phyloP scores from a whole-genome alignment of 2,329 filamentous ascomycete species.

The Huntiella bhutanensis region DNA sequence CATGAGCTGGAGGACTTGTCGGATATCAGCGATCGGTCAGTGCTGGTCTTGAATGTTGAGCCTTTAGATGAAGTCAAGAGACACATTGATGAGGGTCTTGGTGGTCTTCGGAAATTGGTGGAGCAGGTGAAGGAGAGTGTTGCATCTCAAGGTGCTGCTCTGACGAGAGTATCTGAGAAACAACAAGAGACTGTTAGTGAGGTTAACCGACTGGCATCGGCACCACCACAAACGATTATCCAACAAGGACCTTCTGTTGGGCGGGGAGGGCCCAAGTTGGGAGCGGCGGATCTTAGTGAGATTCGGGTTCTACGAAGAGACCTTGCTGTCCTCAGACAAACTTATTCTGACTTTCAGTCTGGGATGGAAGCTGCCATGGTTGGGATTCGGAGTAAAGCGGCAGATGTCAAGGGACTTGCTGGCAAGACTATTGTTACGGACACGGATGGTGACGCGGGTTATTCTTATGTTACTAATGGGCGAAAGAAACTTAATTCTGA shows the following conservation, averaged over 20 bases:
- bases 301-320: conserved; percentile 71
- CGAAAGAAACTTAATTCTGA: conserved; percentile 76
- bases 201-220: conserved; percentile 42
- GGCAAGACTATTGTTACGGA: conserved; percentile 51
- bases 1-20: conserved; percentile 86
- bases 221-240: conserved; percentile 22
- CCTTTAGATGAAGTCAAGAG: conserved; percentile 87
- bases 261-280: conserved; percentile 23
- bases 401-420: conserved; percentile 58
- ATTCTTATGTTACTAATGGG: conserved; percentile 65
- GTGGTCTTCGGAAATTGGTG: conserved; percentile 61
- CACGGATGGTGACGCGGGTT: conserved; percentile 60
- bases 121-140: conserved; percentile 70
- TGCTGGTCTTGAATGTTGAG: conserved; percentile 88
- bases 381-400: conserved; percentile 61
- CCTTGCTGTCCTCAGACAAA: conserved; percentile 78
- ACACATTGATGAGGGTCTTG: conserved; percentile 84
- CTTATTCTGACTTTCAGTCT: conserved; percentile 76
- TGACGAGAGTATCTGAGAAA: conserved; percentile 74
- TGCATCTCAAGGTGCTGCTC: conserved; percentile 60
- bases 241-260: conserved; percentile 9
- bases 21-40: conserved; percentile 86
- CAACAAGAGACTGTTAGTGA: conserved; percentile 83
- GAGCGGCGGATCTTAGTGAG: conserved; percentile 50
- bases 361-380: conserved; percentile 81